Conservation (phyloP, 2,329 filamentous ascomycete genomes). For the Triangularia setosa region DNA sequence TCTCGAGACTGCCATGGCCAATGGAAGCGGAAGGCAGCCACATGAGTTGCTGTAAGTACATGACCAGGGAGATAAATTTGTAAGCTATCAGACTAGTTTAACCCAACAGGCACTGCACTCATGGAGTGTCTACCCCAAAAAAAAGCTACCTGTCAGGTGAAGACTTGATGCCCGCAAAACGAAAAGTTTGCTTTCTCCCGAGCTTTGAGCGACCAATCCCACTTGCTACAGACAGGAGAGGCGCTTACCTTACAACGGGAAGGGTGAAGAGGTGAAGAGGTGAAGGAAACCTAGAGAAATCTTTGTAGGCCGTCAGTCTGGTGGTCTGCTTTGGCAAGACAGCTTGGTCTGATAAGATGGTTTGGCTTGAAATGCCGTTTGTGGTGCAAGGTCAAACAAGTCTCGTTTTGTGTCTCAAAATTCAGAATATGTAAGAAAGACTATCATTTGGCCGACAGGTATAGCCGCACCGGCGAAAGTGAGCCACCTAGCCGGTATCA, state of each 20-base stretch:
- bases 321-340: no score
- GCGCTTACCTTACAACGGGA: conserved; percentile 18
- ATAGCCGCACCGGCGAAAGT: conserved; percentile 75
- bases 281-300: not conserved
- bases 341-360: no score
- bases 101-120: conserved; percentile 11
- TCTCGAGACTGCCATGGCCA: not conserved
- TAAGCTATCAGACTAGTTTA: conserved; percentile 3
- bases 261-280: not conserved
- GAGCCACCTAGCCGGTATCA: conserved; percentile 71
- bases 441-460: conserved; percentile 72
- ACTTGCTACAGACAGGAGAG: conserved; percentile 9
- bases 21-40: not conserved
- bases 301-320: not conserved
- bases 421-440: conserved; percentile 96
- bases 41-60: not conserved
- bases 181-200: conserved; percentile 16
- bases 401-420: conserved; percentile 4
- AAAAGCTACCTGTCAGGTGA: conserved; percentile 7
- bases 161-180: conserved; percentile 10
- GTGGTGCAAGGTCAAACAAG: not conserved
- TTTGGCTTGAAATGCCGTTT: not conserved
- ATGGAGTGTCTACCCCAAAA: not conserved
- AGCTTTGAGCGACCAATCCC: conserved; percentile 15
- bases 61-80: not conserved